Conservation (phyloP, 352 stramenopile genomes). For the Thalassiosira exigua region DNA sequence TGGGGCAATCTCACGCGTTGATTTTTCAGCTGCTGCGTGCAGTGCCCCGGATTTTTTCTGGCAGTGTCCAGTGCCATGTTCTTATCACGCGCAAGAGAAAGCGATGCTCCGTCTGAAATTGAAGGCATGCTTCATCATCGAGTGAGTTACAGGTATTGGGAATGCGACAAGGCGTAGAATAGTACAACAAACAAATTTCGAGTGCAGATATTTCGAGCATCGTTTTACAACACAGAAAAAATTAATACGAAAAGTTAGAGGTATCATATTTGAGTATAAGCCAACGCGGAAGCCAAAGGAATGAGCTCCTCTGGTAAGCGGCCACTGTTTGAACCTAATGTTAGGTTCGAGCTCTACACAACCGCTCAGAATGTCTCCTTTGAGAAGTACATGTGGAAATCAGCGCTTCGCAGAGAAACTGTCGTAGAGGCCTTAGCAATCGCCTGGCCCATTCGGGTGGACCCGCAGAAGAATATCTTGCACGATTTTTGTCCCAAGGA, state of each 20-base stretch:
- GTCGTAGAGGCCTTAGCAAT: constrained; percentile 68
- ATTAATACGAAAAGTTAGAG: no score
- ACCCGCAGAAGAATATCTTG: constrained; percentile 87
- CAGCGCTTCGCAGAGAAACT: constrained; percentile 4
- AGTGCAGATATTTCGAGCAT: no score
- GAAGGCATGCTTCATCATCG: background rate
- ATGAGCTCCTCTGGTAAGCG: background rate
- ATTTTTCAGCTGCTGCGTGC: constrained; percentile 14
- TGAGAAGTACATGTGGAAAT: constrained; percentile 37
- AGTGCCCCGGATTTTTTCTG: constrained; percentile 14
- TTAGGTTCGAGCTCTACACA: background rate
- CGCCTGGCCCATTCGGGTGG: constrained; percentile 75
- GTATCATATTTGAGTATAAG: no score
- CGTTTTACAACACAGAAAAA: no score
- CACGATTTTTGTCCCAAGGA: constrained; percentile 82
- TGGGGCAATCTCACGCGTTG: background rate
- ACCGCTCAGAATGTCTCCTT: constrained; percentile 36
- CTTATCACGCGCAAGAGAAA: constrained; percentile 20
- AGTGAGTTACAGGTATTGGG: background rate
- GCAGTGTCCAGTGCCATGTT: background rate
- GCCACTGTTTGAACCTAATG: background rate
- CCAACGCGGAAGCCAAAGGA: no score
- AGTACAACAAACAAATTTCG: background rate
- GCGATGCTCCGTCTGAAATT: background rate
- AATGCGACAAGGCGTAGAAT: background rate